Base-by-base conservation (phyloP, 768 basidiomycete genomes). In the Tubosaeta brunneosetosa region DNA sequence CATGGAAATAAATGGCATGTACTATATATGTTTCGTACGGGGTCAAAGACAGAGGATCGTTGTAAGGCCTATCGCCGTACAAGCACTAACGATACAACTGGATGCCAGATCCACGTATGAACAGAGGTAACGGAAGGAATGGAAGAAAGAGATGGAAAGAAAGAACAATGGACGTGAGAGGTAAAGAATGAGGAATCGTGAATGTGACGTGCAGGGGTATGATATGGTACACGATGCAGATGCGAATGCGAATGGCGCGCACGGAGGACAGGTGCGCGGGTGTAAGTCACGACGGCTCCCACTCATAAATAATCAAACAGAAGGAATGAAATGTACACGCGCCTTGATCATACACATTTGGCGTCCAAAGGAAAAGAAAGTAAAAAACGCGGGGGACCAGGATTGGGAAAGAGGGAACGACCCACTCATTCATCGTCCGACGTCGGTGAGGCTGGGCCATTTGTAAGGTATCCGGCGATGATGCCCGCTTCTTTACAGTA, bases 401-500 rank as follows among this genome's bases (percentile, higher is more conserved):
- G 44, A 33, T 37, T 52, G 50, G 50, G 44, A 19, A n/a, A 42
- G 25, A 34, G 29, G 32, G 54, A 49, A 17, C 11, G 7, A 26
- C 6, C 16, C 11, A 10, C n/a, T 66, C 38, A 68, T 47, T 59
- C 66, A 32, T 68, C 64, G 51, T 68, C 67, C 34, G 66, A 69
- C 0, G 59, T 64, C 3, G 68, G 65, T 27, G 67, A 69, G 19
- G 48, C 34, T 13, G 65, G 65, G 43, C 52, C 65, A 33, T 63
- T 69, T 10, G 62, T 71, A 47, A 71, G 69, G 57, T 66, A 71
- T 54, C 69, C 69, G 13, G 69, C 62, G 22, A 69, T 61, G 49
- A 69, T 71, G 10, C 69, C 11, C 11, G 57, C n/a, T 55, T 70
- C 68, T 51, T 63, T 63, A 44, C 67, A 66, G 57, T 71, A 71